Base-by-base conservation (phyloP, 306 rosid genomes). In the Begonia loranthoides region DNA sequence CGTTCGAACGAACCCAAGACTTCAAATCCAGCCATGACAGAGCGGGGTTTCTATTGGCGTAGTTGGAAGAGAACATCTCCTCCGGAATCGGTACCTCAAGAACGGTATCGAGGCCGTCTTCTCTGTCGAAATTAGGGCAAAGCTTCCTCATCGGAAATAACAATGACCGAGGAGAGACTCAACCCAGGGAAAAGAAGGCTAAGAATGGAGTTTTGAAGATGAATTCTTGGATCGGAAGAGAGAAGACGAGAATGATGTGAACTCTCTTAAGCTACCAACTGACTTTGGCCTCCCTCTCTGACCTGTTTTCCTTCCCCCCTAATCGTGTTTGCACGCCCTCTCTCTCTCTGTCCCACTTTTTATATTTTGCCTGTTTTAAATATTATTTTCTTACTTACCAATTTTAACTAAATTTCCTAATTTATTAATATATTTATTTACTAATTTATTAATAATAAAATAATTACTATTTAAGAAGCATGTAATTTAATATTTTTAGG, bases 81-180 rank as follows among this genome's bases (percentile, higher is more conserved):
- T 89, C 97, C 0, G 95, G 97, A n/a, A 89, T 67, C 17, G 95
- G 97, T 9, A 89, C 97, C 59, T 89, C 97, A n/a, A 89, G 90
- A 52, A 89, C 97, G 0, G 97, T 89, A 41, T 89, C 95, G 49
- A 89, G 93, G 3, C 87, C 88, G 59, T 89, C 87, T 52, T 89
- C 97, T 0, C 84, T 73, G 58, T 89, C 97, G 69, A 75, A 78
- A 59, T 89, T 89, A 1, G 95, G 93, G 60, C 93, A 82, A 1
- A 81, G 84, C 71, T 73, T 89, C 95, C 87, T 89, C 97, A 89
- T 88, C 21, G n/a, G 54, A 52, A 28, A 28, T 19, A 28, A 4
- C 0, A 28, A 28, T 8, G 65, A 22, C 44, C 7, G 2, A 11
- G 21, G n/a, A 43, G 14, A 43, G 47, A 10, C 8, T 43, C 47